Evolutionary conservation across 768 basidiomycete genomes (phyloP), one percentile per base, ranked within the genome.

Genomic region (Cyathus striatus): DNA sequence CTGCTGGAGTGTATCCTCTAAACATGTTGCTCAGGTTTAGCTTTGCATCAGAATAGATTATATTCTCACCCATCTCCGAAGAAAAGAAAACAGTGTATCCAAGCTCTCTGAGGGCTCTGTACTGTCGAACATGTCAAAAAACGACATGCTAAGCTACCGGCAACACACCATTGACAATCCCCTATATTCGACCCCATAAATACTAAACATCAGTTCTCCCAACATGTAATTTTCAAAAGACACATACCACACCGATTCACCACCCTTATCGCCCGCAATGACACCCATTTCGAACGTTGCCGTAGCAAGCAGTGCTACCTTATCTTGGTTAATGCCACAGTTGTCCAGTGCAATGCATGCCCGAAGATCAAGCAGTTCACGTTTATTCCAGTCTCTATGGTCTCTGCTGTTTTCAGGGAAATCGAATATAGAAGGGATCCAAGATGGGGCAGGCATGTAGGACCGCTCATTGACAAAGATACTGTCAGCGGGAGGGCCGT

Each of bases 311-410:
- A 68, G 48, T 3, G 60, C 62, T 44, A 68, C 55, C 43, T 62
- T 68, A 1, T 40, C 48, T 40, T 65, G 64, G 40, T 68, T 66
- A n/a, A 54, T 50, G 1, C 53, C 54, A 44, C 65, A 64, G 34
- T 51, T 55, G 1, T 45, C 30, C 12, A 49, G 45, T 18, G 52
- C 56, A 25, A 64, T 56, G 44, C 65, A 67, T 0, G 44, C 41
- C 23, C 52, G 47, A n/a, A 62, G 43, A 22, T 60, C 59, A 16
- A 46, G 43, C 24, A 62, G 17, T 6, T 52, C 52, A 41, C 40
- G 49, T 12, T 50, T 51, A 32, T 62, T 62, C 60, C 58, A 62
- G 35, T 62, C 60, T 16, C 45, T 50, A 40, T 37, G 18, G 20
- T 37, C 36, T 37, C 18, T 37, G 9, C 36, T 30, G 27, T 30